phyloP scores from a whole-genome alignment of 768 basidiomycete species.

The Bullera alba region DNA sequence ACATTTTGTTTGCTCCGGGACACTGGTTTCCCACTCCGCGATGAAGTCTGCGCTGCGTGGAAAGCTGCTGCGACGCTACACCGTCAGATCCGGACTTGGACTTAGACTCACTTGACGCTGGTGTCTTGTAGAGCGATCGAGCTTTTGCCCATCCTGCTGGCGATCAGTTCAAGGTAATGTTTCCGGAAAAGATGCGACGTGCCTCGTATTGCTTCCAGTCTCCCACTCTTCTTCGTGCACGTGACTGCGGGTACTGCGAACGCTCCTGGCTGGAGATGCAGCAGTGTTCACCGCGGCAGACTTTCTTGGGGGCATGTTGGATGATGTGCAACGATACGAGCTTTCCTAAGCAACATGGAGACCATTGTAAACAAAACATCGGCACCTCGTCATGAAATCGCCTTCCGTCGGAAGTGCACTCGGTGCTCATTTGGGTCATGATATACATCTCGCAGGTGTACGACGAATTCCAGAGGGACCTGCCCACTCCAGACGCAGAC shows the following conservation, averaged over 20 bases:
- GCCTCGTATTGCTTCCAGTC: slow-evolving; percentile 24
- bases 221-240: slow-evolving; percentile 33
- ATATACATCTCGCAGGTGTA: slow-evolving; percentile 5
- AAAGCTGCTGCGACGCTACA: slow-evolving; percentile 34
- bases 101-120: slow-evolving; percentile 25
- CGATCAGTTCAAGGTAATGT: too few relatives aligned
- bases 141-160: too few relatives aligned
- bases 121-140: slow-evolving; percentile 25
- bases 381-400: too few relatives aligned
- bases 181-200: slow-evolving; percentile 1
- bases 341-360: too few relatives aligned
- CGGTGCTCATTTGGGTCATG: slow-evolving; percentile 4
- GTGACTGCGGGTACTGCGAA: slow-evolving; percentile 13
- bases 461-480: too few relatives aligned
- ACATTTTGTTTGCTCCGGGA: too few relatives aligned
- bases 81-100: background rate
- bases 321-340: background rate
- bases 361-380: too few relatives aligned
- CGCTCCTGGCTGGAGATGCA: slow-evolving; percentile 19
- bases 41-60: slow-evolving; percentile 34
- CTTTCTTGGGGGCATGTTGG: background rate
- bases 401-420: too few relatives aligned
- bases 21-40: too few relatives aligned
- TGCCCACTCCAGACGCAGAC: too few relatives aligned
- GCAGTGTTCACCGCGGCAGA: too few relatives aligned